A percentile compares a stretch with the other conserved stretches of the same genome.
Conservation (phyloP, 495 filamentous ascomycete species). For the Penicillium ucsense region DNA sequence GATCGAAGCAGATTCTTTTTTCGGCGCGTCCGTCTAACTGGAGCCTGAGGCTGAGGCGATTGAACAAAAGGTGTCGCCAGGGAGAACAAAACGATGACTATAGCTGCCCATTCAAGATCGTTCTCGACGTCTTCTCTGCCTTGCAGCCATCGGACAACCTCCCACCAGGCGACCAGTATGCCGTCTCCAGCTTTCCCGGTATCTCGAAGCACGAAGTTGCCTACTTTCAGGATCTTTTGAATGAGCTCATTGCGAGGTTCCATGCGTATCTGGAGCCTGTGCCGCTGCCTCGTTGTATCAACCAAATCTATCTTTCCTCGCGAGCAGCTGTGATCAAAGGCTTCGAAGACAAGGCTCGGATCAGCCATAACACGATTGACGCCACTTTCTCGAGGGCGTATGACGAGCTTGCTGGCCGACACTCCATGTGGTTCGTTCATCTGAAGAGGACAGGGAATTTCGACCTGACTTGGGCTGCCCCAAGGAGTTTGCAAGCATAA, state of each 20-base stretch:
- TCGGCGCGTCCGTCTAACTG: constrained; percentile 32
- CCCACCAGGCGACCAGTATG: constrained; percentile 65
- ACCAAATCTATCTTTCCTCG: constrained; percentile 55
- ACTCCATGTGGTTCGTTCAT: constrained; percentile 36
- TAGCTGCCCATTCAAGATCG: constrained; percentile 69
- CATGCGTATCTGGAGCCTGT: constrained; percentile 57
- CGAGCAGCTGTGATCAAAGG: constrained; percentile 33
- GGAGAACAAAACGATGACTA: constrained; percentile 61
- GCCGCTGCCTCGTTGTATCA: constrained; percentile 48
- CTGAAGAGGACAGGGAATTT: constrained; percentile 38
- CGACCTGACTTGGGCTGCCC: constrained; percentile 50
- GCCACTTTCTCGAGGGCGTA: constrained; percentile 38
- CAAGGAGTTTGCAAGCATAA: constrained; percentile 70
- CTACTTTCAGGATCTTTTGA: constrained; percentile 46
- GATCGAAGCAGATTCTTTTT: constrained; percentile 48
- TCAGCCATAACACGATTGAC: constrained; percentile 43
- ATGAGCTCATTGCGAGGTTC: constrained; percentile 54
- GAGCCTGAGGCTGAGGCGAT: constrained; percentile 18
- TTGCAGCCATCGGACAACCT: constrained; percentile 59
- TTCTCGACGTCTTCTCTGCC: constrained; percentile 35
- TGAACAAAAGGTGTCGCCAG: constrained; percentile 46
- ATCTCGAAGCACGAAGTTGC: constrained; percentile 51
- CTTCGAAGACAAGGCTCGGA: constrained; percentile 31
- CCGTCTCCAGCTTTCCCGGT: constrained; percentile 50
- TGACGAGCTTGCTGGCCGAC: constrained; percentile 20